These are phyloP conservation scores for Quercus glauca DNA, from an alignment of 306 rosid species.

Conservation along the genomic window DNA sequence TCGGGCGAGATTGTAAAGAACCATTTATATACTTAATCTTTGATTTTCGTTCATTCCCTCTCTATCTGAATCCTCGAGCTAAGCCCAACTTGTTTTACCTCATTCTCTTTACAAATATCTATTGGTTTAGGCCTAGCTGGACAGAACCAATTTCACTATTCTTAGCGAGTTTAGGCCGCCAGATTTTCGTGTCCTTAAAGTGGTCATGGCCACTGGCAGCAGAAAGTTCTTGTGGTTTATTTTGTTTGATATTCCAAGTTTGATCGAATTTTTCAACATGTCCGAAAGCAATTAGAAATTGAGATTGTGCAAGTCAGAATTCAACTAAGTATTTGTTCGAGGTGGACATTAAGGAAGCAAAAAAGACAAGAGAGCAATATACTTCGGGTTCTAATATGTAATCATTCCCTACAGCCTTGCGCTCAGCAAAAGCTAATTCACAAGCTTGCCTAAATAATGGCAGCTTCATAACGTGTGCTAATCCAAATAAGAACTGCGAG, in stretches of 20 bases:
- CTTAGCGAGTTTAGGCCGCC: no score
- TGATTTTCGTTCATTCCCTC: no score
- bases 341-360: constrained; percentile 2
- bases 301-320: constrained; percentile 22
- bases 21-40: no score
- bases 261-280: constrained; percentile 59
- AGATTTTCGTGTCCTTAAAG: no score
- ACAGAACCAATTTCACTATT: no score
- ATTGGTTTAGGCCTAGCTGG: no score
- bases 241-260: constrained; percentile 38
- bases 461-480: constrained; percentile 58
- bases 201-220: no score
- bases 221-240: no score
- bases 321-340: background rate
- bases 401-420: constrained; percentile 37
- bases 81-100: no score
- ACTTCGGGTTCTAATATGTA: constrained; percentile 37
- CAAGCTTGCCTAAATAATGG: constrained; percentile 66
- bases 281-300: constrained; percentile 14
- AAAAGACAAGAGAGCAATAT: constrained; percentile 11
- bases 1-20: no score
- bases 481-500: constrained; percentile 70
- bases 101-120: no score
- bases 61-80: no score
- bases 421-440: constrained; percentile 60